These are phyloP conservation scores for Tricholoma sp. DNA, from an alignment of 768 basidiomycete species.

Conservation along the genomic window DNA sequence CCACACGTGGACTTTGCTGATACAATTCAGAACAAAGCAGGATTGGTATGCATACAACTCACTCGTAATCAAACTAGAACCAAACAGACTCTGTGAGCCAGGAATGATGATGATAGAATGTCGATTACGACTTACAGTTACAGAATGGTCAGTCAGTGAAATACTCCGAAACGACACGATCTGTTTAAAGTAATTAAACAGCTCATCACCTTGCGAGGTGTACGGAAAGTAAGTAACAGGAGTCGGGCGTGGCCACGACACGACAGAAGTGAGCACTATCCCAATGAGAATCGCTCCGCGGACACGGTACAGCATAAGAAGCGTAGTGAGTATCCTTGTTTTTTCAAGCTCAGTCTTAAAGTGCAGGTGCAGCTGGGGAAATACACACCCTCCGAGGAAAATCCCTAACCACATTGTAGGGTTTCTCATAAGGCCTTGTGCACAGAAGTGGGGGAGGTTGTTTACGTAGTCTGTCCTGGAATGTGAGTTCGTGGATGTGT, in stretches of 20 bases:
- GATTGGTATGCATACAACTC: conserved; percentile 5
- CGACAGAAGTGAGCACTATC: conserved; percentile 78
- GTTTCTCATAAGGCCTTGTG: conserved; percentile 55
- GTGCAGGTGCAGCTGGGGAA: neutral
- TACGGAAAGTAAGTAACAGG: conserved; percentile 80
- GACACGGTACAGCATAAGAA: conserved; percentile 82
- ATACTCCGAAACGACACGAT: conserved; percentile 73
- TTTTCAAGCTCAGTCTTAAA: neutral
- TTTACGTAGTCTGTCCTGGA: conserved; percentile 35
- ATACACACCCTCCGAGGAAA: conserved; percentile 69
- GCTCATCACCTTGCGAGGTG: conserved; percentile 56
- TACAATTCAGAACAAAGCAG: conserved; percentile 11
- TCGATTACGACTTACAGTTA: conserved; percentile 45
- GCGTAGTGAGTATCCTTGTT: conserved; percentile 64
- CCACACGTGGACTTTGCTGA: conserved; percentile 72
- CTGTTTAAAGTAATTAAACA: conserved; percentile 83
- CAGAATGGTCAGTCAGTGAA: conserved; percentile 54
- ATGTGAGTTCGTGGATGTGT: neutral
- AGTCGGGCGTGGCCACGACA: conserved; percentile 86
- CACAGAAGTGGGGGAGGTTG: conserved; percentile 55
- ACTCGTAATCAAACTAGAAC: conserved; percentile 44
- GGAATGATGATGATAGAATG: neutral
- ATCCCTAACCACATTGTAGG: conserved; percentile 89
- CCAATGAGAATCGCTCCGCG: conserved; percentile 81
- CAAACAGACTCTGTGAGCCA: conserved; percentile 4